Evolutionary conservation across 2,329 filamentous ascomycete genomes (phyloP).

Genomic region (Trichoderma simmonsii): DNA sequence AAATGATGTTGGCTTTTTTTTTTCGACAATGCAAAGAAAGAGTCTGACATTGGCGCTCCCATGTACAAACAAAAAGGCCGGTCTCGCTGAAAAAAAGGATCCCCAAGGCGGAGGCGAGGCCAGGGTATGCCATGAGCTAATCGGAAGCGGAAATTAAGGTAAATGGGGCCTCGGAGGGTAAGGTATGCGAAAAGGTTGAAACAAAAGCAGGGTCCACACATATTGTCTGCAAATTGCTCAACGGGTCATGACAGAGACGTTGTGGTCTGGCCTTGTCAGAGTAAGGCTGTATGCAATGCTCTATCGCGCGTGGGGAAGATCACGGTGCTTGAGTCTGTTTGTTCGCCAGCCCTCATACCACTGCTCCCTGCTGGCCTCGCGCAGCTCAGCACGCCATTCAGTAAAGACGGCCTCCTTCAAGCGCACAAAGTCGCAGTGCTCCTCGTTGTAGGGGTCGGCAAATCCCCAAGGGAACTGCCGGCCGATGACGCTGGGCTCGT

Average conservation of each 20-base stretch:
- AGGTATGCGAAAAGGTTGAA: background rate
- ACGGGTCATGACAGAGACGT: constrained; percentile 14
- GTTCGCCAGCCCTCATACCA: constrained; percentile 98
- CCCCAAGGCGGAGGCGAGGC: background rate
- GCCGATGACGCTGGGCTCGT: constrained; percentile 75
- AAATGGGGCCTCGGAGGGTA: background rate
- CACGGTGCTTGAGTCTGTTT: constrained; percentile 57
- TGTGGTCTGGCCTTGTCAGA: background rate
- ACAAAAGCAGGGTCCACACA: background rate
- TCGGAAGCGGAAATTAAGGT: background rate
- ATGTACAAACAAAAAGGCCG: background rate
- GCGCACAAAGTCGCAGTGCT: constrained; percentile 90
- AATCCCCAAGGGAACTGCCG: constrained; percentile 96
- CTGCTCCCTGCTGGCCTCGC: constrained; percentile 83
- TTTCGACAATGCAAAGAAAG: background rate
- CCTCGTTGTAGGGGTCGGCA: constrained; percentile 84
- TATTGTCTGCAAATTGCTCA: background rate
- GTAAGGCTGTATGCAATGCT: background rate
- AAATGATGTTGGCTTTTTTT: background rate
- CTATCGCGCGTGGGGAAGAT: constrained; percentile 39
- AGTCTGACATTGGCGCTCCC: background rate
- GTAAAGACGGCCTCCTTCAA: constrained; percentile 89
- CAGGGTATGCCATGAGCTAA: background rate
- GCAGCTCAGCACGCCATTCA: constrained; percentile 88
- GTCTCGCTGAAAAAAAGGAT: background rate